Base-by-base conservation (phyloP, 2,329 filamentous ascomycete genomes). In the Lasiodiplodia hormozganensis region DNA sequence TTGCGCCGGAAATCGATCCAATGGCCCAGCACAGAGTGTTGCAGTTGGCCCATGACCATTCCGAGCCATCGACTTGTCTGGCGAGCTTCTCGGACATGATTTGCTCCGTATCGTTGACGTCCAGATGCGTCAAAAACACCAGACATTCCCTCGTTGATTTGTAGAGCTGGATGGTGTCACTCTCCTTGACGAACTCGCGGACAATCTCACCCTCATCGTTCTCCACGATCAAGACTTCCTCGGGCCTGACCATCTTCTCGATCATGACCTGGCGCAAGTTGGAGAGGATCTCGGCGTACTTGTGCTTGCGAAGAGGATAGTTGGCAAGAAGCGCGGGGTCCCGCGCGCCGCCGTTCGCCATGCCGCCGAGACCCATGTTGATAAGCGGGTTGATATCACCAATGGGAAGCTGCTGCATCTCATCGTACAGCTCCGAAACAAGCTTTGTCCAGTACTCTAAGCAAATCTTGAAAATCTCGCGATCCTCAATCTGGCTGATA, bases 21-120 rank as follows among this genome's bases (percentile, higher is more conserved):
- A 99, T 99, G 36, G 96, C 96, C 96, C 96, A 99, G 85, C 96
- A 99, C 60, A 99, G 89, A 6, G 97, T 97, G 82, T 99, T 99
- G 89, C 96, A 99, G 83, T 99, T 99, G 71, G 94, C 93, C 96
- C 96, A 99, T 7, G 96, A 99, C 96, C 96, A 99, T 81, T 99
- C 96, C 2, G 88, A 87, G 25, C 94, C 94, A 78, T 99, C 96
- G 14, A 99, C 96, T 81, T 99, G 96, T 73, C 94, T 91, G 38
- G 94, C 90, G 65, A 99, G 86, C 83, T 99, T 99, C 78, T 99
- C 96, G 4, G 96, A 97, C 96, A 99, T 99, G 84, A 99, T 99
- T 71, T 92, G 92, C 82, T 99, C 96, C 0, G 95, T 99, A 77
- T 99, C 96, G 70, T 97, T 90, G 51, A 99, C 96, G 76, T 99